Conservation (phyloP, 352 stramenopile genomes). For the Discostella stelligera region DNA sequence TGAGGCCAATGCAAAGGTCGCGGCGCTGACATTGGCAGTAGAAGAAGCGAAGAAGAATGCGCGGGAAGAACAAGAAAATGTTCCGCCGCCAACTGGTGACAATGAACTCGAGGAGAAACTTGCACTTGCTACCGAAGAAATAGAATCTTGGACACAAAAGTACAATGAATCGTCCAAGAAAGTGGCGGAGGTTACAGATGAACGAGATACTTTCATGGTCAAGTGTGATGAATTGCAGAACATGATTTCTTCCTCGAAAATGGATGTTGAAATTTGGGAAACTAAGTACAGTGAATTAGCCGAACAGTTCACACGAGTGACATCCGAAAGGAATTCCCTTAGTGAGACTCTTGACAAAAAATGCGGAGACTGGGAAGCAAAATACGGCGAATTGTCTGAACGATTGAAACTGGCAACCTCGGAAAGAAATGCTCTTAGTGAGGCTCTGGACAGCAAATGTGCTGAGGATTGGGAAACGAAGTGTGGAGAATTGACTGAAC, state of each 20-base stretch:
- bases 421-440: background rate
- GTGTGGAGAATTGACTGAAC: background rate
- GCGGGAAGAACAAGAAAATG: background rate
- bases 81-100: background rate
- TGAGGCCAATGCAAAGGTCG: background rate
- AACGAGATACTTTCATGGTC: background rate
- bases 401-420: background rate
- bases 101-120: background rate
- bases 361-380: background rate
- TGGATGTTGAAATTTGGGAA: background rate
- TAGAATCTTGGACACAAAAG: background rate
- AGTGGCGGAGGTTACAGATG: background rate
- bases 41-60: background rate
- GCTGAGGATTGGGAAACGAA: background rate
- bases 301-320: background rate
- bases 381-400: background rate
- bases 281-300: background rate
- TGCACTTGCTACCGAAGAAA: background rate
- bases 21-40: background rate
- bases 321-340: background rate
- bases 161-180: background rate
- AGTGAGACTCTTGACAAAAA: background rate
- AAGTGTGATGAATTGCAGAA: slow-evolving; percentile 1
- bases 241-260: background rate
- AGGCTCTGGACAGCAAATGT: background rate